Conservation (phyloP, 805 yeast species). For the Ogataea pini region DNA sequence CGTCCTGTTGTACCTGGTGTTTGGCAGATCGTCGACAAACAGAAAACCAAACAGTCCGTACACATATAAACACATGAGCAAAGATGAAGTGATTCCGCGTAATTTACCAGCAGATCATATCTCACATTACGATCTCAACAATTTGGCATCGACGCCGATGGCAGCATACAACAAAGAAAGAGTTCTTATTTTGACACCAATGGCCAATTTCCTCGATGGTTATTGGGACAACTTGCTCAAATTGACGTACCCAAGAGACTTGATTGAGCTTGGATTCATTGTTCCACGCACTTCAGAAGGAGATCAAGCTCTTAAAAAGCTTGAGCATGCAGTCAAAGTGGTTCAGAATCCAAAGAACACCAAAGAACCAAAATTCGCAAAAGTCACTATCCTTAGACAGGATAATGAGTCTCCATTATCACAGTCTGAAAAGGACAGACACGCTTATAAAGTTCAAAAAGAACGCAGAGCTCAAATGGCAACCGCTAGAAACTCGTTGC, state of each 20-base stretch:
- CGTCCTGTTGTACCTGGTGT: constrained; percentile 43
- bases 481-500: constrained; percentile 85
- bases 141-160: constrained; percentile 66
- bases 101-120: constrained; percentile 72
- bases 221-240: constrained; percentile 85
- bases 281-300: constrained; percentile 84
- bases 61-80: constrained; percentile 44
- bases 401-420: constrained; percentile 76
- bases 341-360: constrained; percentile 58
- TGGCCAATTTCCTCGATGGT: constrained; percentile 79
- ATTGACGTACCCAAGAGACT: constrained; percentile 79
- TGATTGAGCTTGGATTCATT: constrained; percentile 87
- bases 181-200: constrained; percentile 84
- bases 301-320: constrained; percentile 66
- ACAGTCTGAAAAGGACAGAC: constrained; percentile 86
- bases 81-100: constrained; percentile 54
- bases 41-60: constrained; percentile 30
- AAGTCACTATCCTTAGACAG: constrained; percentile 87
- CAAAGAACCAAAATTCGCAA: constrained; percentile 67
- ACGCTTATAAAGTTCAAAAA: constrained; percentile 82
- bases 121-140: constrained; percentile 82
- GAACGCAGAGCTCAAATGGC: constrained; percentile 91
- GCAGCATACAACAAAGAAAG: constrained; percentile 78
- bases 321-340: constrained; percentile 74
- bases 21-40: constrained; percentile 34